Evolutionary conservation across 2,329 filamentous ascomycete genomes (phyloP), one percentile per base, ranked within the genome.

Genomic region (Colletotrichum lentis): DNA sequence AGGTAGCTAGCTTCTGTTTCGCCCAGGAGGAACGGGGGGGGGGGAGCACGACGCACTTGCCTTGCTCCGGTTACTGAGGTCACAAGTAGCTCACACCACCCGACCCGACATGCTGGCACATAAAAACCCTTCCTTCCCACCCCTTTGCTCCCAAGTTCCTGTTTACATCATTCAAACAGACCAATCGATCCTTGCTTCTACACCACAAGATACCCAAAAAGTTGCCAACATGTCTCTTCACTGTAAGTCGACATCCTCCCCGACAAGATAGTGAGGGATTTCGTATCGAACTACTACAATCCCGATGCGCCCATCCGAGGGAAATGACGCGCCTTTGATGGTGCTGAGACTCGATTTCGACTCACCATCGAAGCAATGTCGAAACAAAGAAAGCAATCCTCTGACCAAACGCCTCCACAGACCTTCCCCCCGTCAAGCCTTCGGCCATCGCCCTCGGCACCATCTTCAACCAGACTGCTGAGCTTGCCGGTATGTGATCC

Each of bases 401-500:
- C 66, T 69, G 20, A 69, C 16, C 12, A 41, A 14, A 5, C n/a
- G 8, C 27, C n/a, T 27, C n/a, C 2, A 59, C 67, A 88, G 85
- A 88, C 77, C 83, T 89, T 41, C 86, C 86, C 72, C 79, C 94
- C 74, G 96, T 99, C 78, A 98, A 97, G 91, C 96, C 96, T 75
- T 97, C 94, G 78, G 95, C 96, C 77, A 97, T 99, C 78, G 96
- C 95, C 77, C 89, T 98, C 77, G 96, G 96, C 83, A 96, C 94
- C 71, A 84, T 94, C 81, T 99, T 97, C 90, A 97, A 92, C 87
- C 95, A 99, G 84, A 90, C 90, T 76, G 86, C 93, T 76, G 96
- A 96, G 77, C 90, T 96, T 72, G 94, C 92, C 71, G 75, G 79
- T 80, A 75, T 61, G 78, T 74, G 44, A 61, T 18, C n/a, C 39